Conservation (phyloP, 495 filamentous ascomycete species). For the Niebla homalea region DNA sequence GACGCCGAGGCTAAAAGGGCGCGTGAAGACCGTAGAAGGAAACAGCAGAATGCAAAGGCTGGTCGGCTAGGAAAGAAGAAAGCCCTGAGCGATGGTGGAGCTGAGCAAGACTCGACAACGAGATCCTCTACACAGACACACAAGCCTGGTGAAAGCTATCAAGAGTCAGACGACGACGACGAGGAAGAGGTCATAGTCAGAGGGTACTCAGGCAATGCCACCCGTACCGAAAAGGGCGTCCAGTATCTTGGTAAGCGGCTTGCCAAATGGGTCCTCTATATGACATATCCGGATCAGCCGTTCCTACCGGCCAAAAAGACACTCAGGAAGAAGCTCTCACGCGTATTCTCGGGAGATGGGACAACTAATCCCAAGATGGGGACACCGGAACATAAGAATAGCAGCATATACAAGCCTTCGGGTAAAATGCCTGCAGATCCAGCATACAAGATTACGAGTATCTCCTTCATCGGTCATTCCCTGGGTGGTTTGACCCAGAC, state of each 20-base stretch:
- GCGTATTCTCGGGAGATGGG: conserved; percentile 23
- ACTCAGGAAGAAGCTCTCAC: conserved; percentile 26
- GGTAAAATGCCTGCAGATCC: conserved; percentile 32
- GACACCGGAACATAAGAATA: conserved; percentile 36
- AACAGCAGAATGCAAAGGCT: conserved; percentile 22
- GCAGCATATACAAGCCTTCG: conserved; percentile 33
- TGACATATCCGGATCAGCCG: conserved; percentile 87
- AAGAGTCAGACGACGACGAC: conserved; percentile 36
- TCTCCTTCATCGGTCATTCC: conserved; percentile 91
- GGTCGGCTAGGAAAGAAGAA: conserved; percentile 12
- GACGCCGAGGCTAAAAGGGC: conserved; percentile 66
- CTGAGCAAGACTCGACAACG: conserved; percentile 17
- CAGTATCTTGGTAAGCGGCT: conserved; percentile 93
- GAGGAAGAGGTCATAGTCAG: conserved; percentile 90
- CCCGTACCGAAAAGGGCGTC: conserved; percentile 83
- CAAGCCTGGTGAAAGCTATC: conserved; percentile 24
- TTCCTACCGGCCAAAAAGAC: conserved; percentile 57
- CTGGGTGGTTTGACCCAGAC: conserved; percentile 84
- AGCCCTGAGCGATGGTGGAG: neutral
- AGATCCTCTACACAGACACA: conserved; percentile 6
- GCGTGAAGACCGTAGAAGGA: conserved; percentile 43
- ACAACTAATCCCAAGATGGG: conserved; percentile 16
- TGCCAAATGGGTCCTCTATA: conserved; percentile 75
- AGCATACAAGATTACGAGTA: conserved; percentile 79
- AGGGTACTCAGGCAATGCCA: conserved; percentile 80